These are phyloP conservation scores for Talaromyces sp. DNA, from an alignment of 2,329 filamentous ascomycete genomes.

Conservation along the genomic window DNA sequence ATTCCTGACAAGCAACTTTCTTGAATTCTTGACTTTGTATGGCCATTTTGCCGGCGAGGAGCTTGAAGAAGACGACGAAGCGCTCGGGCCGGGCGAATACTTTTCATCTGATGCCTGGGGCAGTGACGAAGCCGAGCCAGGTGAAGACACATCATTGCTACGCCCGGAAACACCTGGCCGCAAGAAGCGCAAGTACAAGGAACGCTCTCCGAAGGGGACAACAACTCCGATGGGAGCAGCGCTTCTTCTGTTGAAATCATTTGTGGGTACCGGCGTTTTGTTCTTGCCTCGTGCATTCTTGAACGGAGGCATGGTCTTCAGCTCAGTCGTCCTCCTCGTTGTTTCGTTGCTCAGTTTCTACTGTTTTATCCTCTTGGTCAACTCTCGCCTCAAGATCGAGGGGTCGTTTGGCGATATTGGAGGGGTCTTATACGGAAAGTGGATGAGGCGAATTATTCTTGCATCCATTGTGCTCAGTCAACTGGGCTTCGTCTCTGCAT, in stretches of 20 bases:
- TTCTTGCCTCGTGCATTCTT: slow-evolving; percentile 55
- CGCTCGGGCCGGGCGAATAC: slow-evolving; percentile 79
- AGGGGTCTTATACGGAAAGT: slow-evolving; percentile 80
- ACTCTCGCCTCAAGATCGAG: slow-evolving; percentile 74
- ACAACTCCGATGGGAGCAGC: slow-evolving; percentile 75
- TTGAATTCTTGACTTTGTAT: slow-evolving; percentile 92
- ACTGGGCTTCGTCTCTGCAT: slow-evolving; percentile 88
- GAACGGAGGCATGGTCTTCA: slow-evolving; percentile 97
- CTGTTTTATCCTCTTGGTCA: slow-evolving; percentile 90
- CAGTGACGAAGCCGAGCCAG: slow-evolving; percentile 64
- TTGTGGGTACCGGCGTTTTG: slow-evolving; percentile 60
- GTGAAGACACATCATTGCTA: slow-evolving; percentile 80
- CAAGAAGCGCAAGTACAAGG: slow-evolving; percentile 69
- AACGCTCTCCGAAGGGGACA: slow-evolving; percentile 65
- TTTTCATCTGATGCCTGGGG: slow-evolving; percentile 71
- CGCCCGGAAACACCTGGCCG: slow-evolving; percentile 62
- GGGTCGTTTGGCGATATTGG: slow-evolving; percentile 99
- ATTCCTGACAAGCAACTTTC: slow-evolving; percentile 83
- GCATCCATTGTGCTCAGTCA: slow-evolving; percentile 91
- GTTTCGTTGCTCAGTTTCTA: slow-evolving; percentile 90
- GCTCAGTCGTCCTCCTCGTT: slow-evolving; percentile 78
- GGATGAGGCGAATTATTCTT: slow-evolving; percentile 83
- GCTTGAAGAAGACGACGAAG: slow-evolving; percentile 93
- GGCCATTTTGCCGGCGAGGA: slow-evolving; percentile 97
- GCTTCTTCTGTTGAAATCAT: slow-evolving; percentile 87